Evolutionary conservation across 1,284 basidiomycete genomes (phyloP), one percentile per base, ranked within the genome.

Genomic region (Uromyces viciae-fabae): DNA sequence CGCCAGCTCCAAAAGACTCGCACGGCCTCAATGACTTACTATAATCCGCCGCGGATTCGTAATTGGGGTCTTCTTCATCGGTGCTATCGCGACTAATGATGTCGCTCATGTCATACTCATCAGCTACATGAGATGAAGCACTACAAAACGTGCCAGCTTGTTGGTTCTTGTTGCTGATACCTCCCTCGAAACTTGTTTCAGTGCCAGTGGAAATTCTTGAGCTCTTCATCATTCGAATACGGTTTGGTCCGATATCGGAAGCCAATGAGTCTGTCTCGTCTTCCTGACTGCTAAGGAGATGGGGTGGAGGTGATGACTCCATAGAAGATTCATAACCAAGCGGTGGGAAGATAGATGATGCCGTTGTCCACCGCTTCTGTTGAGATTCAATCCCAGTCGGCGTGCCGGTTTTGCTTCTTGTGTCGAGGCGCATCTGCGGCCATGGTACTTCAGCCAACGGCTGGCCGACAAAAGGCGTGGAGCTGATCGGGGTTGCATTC

Each of bases 341-440:
- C 9, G 71, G 71, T 19, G 71, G 71, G 36, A 73, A 73, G 52
- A 73, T 56, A 2, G 71, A 73, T 8, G 71, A 73, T 11, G 49
- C 49, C 0, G 15, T 38, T 11, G 49, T 73, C 49, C 71, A 73
- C n/a, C 71, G 71, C 38, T 73, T 54, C 36, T 73, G 25, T 3
- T 40, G 28, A n/a, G 49, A 52, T 36, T 38, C 33, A 28, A 4
- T n/a, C 19, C 28, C 15, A 22, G 9, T 66, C 4, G 7, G 14
- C 22, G 49, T 19, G 31, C 2, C 14, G n/a, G 36, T 1, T 19
- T 73, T 11, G 22, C 28, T 36, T 25, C 46, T 25, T 31, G 58
- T 28, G n/a, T n/a, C n/a, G n/a, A n/a, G n/a, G 15, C 71, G 46
- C 36, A 15, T 33, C 33, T 73, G 71, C 8, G 71, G 71, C 71